Base-by-base conservation (phyloP, 2,329 filamentous ascomycete species). In the Colletotrichum sp. region DNA sequence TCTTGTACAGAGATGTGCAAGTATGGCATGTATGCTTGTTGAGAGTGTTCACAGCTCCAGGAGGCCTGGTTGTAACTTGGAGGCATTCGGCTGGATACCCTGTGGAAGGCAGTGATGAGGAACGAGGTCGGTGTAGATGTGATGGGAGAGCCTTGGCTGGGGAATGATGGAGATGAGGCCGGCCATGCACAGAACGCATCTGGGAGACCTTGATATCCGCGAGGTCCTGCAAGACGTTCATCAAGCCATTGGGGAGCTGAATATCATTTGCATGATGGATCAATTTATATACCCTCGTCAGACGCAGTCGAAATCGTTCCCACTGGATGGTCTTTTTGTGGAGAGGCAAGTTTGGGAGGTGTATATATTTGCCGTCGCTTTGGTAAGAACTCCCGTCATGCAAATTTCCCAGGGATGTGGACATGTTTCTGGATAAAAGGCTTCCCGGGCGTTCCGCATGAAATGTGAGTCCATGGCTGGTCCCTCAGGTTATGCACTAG, bases 51-150 rank as follows among this genome's bases (percentile, higher is more conserved):
- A 4, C 12, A 13, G 44, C 3, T 13, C 1, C 10, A 7, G 12
- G 3, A 1, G 0, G n/a, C 13, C 12, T 13, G 12, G 0, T 22
- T 22, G 39, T 3, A n/a, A 52, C 6, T 13, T 52, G 4, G 44
- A 52, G 5, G 6, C 44, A 22, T 22, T 52, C 44, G 6, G n/a
- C 6, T 22, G 44, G 3, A 52, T 52, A 52, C 1, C 6, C n/a
- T 52, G 6, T 52, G n/a, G n/a, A 52, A 8, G n/a, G n/a, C 13
- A 22, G n/a, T 22, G 44, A 9, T 0, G n/a, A 22, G 44, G n/a
- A n/a, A 22, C 4, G 44, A 13, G n/a, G 10, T 52, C 0, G n/a
- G 6, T 13, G 44, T 2, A 22, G 44, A 48, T n/a, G 6, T 48
- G 44, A 48, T 1, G 10, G n/a, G 10, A 22, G 18, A 48, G 0